Conservation (phyloP, 2,329 filamentous ascomycete species). For the Phyllosticta ampelicida region DNA sequence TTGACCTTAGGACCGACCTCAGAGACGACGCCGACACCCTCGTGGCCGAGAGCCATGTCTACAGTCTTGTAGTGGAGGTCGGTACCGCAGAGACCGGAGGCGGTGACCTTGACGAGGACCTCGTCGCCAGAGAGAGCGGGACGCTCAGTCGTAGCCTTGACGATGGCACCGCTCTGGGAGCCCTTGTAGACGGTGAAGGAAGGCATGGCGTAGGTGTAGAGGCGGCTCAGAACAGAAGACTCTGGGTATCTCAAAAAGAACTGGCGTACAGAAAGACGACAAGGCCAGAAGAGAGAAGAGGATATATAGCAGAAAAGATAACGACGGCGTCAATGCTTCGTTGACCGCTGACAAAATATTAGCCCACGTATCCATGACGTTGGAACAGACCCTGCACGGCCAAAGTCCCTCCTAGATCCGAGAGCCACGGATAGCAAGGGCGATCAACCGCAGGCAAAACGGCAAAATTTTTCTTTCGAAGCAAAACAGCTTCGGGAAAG, state of each 20-base stretch:
- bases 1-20: conserved; percentile 36
- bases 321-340: not conserved
- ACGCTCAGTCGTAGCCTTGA: conserved; percentile 38
- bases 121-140: conserved; percentile 41
- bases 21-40: conserved; percentile 44
- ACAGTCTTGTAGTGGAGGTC: conserved; percentile 34
- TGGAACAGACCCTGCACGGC: not conserved
- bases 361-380: conserved; percentile 5
- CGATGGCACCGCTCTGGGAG: conserved; percentile 45
- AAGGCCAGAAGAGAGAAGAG: not conserved
- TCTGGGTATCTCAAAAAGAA: not conserved
- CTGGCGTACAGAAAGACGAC: not conserved
- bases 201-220: conserved; percentile 19
- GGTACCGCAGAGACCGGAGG: conserved; percentile 55
- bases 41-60: conserved; percentile 43
- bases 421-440: not conserved
- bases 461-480: not conserved
- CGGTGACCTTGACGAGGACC: conserved; percentile 53
- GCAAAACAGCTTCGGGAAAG: not conserved
- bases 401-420: conserved; percentile 2
- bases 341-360: conserved; percentile 1
- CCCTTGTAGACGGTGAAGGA: conserved; percentile 56
- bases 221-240: not conserved
- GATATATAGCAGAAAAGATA: conserved; percentile 4
- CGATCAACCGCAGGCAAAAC: not conserved